Percentiles rank a stretch among this genome's conserved stretches.
Evolutionary conservation across 345 rosid genomes (phyloP).

Genomic region (Sisymbrium altissimum): DNA sequence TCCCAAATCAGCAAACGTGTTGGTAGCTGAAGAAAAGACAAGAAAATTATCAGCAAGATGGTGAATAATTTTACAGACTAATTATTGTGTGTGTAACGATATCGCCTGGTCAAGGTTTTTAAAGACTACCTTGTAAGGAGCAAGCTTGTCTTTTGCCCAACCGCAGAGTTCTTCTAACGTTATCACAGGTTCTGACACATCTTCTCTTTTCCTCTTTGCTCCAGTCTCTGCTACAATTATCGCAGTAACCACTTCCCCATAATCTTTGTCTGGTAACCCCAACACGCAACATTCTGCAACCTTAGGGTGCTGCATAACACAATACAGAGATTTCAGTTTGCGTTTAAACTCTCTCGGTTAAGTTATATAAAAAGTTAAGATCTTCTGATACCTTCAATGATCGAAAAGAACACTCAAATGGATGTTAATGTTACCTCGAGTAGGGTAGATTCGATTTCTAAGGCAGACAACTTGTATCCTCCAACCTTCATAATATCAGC

Average conservation of each 20-base stretch:
- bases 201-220: conserved; percentile 43
- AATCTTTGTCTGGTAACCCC: conserved; percentile 86
- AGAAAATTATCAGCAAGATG: background rate
- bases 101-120: background rate
- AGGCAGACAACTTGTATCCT: conserved; percentile 92
- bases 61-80: background rate
- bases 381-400: background rate
- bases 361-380: background rate
- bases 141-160: conserved; percentile 94
- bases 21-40: conserved; percentile 60
- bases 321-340: background rate
- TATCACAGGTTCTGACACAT: conserved; percentile 51
- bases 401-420: background rate
- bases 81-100: background rate
- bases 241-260: conserved; percentile 77
- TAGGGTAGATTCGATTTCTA: conserved; percentile 88
- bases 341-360: background rate
- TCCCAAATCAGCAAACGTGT: conserved; percentile 82
- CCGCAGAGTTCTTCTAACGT: conserved; percentile 70
- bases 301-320: conserved; percentile 65
- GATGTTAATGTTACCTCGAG: conserved; percentile 55
- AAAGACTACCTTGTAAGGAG: conserved; percentile 86
- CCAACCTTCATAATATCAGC: conserved; percentile 99
- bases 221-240: conserved; percentile 60
- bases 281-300: conserved; percentile 87